Evolutionary conservation across 1,284 basidiomycete species (phyloP), one percentile per base, ranked within the genome.

Genomic region (Fomitiporia mediterranea): DNA sequence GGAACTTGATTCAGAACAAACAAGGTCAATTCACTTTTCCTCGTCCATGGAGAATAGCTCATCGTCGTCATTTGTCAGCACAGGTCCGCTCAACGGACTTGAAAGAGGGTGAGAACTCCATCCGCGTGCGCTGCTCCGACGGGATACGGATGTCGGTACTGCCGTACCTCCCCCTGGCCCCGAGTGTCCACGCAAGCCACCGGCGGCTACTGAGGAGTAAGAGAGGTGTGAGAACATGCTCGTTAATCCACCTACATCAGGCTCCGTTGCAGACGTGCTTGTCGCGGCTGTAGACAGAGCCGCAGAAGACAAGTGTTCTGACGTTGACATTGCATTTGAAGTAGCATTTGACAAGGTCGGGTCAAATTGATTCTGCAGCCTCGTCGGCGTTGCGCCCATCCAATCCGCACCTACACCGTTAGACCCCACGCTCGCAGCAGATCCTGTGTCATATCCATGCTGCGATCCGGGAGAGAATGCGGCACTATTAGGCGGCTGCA

Each of bases 1-100:
- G n/a, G n/a, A 17, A 8, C 19, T 17, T n/a, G 40, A 42, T 42
- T 17, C 32, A 13, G 32, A 34, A 6, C 32, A 34, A n/a, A n/a
- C n/a, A n/a, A n/a, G n/a, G n/a, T n/a, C n/a, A n/a, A 23, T 8
- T 43, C 37, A 60, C 44, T 60, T 56, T 30, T 60, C 58, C 46
- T 60, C 58, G 40, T 87, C 84, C 82, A 88, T 83, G 62, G 74
- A 74, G 66, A 87, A 87, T 64, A 88, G 68, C 49, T 81, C 81
- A 61, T 83, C 82, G 63, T 86, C 84, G 60, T 86, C 81, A 61
- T 81, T 75, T 21, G 76, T 80, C 32, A 77, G 68, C 55, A 79
- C 78, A 4, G 83, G 82, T 54, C 79, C 72, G 62, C 80, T 81
- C 57, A 84, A 67, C 51, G 83, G 81, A 61, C 82, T 82, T 55